phyloP scores from a whole-genome alignment of 305 asterid species.

The Rubia tinctorum region DNA sequence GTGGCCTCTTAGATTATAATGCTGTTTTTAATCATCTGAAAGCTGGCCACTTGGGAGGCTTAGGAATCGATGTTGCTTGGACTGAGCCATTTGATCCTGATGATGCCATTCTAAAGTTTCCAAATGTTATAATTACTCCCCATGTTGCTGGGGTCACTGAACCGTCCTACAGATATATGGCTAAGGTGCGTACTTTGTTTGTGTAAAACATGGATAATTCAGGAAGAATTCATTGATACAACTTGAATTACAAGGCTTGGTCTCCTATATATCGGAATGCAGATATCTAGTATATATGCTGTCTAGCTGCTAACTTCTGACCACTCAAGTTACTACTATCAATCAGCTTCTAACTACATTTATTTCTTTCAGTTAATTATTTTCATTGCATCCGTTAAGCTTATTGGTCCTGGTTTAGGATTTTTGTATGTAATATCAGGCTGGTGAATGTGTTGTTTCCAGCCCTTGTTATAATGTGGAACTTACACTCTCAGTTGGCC shows the following conservation, averaged over 20 bases:
- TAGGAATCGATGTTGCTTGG: constrained; percentile 97
- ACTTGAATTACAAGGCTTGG: background rate
- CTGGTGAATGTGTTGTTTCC: background rate
- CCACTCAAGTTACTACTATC: too few relatives aligned
- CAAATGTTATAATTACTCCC: constrained; percentile 82
- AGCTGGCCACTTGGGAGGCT: constrained; percentile 87
- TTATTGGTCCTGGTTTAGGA: background rate
- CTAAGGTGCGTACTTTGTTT: constrained; percentile 54
- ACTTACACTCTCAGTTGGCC: background rate
- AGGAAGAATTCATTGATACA: background rate
- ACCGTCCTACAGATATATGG: constrained; percentile 66
- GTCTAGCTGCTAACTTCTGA: too few relatives aligned
- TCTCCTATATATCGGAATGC: background rate
- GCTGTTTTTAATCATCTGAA: constrained; percentile 63
- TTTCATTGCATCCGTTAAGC: background rate
- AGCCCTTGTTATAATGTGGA: background rate
- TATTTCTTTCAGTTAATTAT: background rate
- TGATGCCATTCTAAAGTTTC: constrained; percentile 65
- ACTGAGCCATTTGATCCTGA: constrained; percentile 92
- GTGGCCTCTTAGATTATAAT: constrained; percentile 76
- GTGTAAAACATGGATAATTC: background rate
- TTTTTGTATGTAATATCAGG: background rate
- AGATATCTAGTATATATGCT: too few relatives aligned
- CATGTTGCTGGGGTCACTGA: constrained; percentile 95
- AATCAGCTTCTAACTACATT: background rate